Conservation (phyloP, 495 filamentous ascomycete genomes). For the Xylaria telfairii region DNA sequence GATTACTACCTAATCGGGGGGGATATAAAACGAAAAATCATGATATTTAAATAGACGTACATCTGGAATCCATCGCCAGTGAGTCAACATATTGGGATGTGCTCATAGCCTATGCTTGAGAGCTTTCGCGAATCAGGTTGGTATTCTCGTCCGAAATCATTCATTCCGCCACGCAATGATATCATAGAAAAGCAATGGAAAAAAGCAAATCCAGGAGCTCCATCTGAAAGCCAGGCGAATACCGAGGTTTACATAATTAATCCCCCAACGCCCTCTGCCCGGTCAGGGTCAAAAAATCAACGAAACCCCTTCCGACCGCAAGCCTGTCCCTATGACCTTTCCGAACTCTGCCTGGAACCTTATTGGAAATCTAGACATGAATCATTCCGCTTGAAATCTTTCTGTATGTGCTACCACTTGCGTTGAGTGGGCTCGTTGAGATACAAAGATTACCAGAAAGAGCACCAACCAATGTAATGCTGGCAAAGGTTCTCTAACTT, state of each 20-base stretch:
- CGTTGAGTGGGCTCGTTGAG: neutral
- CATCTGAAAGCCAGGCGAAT: neutral
- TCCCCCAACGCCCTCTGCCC: slow-evolving; percentile 6
- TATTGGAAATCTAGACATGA: neutral
- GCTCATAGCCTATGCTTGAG: neutral
- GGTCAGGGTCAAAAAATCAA: neutral
- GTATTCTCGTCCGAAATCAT: neutral
- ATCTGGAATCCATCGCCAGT: slow-evolving; percentile 1
- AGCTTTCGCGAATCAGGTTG: neutral
- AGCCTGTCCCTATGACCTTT: neutral
- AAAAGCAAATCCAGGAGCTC: neutral
- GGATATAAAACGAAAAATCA: neutral
- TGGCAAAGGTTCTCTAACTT: slow-evolving; percentile 97
- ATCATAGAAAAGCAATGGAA: neutral
- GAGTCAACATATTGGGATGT: neutral
- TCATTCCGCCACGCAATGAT: neutral
- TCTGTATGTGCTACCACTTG: neutral
- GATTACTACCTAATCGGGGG: too few species aligned
- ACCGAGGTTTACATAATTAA: neutral
- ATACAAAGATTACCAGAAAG: slow-evolving; percentile 70
- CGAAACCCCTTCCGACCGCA: slow-evolving; percentile 1
- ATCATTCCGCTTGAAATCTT: neutral
- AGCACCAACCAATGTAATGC: slow-evolving; percentile 98
- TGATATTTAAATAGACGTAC: neutral
- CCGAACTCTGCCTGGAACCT: neutral